These are phyloP conservation scores for Yarrowia sp. DNA, from an alignment of 805 yeast genomes.

Conservation along the genomic window DNA sequence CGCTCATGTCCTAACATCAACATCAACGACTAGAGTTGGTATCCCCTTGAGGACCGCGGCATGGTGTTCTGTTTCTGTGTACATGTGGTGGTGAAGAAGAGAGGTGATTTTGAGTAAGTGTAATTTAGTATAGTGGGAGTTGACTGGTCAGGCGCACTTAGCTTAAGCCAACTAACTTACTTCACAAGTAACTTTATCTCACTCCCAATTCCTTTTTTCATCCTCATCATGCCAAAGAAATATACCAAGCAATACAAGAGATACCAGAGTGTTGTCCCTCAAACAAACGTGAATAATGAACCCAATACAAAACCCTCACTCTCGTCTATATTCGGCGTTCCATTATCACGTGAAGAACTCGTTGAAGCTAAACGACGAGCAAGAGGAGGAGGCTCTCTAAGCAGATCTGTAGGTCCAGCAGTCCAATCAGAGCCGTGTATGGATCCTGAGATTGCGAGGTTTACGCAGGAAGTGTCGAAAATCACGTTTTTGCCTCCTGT, in stretches of 20 bases:
- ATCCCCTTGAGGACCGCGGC: too few species aligned
- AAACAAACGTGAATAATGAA: neutral
- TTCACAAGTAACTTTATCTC: too few species aligned
- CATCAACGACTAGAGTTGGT: too few species aligned
- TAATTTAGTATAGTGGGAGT: too few species aligned
- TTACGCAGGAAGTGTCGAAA: neutral
- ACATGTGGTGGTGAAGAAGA: too few species aligned
- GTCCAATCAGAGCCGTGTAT: conserved; percentile 1
- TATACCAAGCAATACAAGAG: conserved; percentile 15
- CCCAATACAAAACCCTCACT: neutral
- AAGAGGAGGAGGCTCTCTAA: conserved; percentile 2
- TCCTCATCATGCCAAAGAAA: neutral
- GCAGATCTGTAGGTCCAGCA: conserved; percentile 8
- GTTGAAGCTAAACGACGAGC: neutral
- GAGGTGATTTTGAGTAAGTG: too few species aligned
- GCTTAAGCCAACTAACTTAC: too few species aligned
- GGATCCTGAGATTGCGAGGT: conserved; percentile 6
- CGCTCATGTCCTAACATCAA: too few species aligned
- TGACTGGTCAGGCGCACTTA: too few species aligned
- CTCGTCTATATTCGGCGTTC: neutral
- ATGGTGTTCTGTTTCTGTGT: too few species aligned
- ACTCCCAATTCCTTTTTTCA: neutral
- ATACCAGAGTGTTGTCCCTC: neutral
- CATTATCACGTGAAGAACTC: neutral
- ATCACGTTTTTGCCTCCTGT: neutral